Conservation (phyloP, 805 yeast genomes). For the Suhomyces sp. region DNA sequence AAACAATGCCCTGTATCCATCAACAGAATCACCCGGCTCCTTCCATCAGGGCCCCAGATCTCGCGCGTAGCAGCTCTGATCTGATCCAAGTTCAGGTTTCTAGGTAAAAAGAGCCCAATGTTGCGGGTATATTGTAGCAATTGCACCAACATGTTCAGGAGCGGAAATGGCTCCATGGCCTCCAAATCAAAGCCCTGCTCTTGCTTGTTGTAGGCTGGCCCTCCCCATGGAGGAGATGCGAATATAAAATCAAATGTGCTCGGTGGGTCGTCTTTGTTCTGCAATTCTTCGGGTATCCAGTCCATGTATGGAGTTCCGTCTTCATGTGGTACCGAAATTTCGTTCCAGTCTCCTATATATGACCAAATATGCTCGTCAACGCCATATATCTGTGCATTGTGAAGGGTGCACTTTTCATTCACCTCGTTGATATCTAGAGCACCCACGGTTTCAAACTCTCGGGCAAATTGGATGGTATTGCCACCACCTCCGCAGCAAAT, state of each 20-base stretch:
- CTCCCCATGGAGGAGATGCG: slow-evolving; percentile 91
- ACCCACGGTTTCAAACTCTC: slow-evolving; percentile 50
- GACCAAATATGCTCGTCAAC: slow-evolving; percentile 51
- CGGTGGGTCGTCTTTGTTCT: slow-evolving; percentile 10
- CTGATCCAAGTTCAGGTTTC: slow-evolving; percentile 54
- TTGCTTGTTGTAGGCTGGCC: slow-evolving; percentile 53
- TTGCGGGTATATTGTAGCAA: slow-evolving; percentile 41
- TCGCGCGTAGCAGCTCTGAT: slow-evolving; percentile 44
- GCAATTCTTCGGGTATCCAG: slow-evolving; percentile 33
- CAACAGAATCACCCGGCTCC: slow-evolving; percentile 46
- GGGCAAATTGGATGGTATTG: slow-evolving; percentile 73
- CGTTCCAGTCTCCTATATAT: slow-evolving; percentile 49
- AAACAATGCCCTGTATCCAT: slow-evolving; percentile 42
- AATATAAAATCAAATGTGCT: slow-evolving; percentile 52
- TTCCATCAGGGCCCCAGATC: slow-evolving; percentile 42
- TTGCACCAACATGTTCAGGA: slow-evolving; percentile 44
- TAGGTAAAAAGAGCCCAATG: slow-evolving; percentile 62
- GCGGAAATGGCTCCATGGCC: slow-evolving; percentile 43
- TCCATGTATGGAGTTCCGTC: slow-evolving; percentile 13
- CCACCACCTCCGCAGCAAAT: slow-evolving; percentile 90
- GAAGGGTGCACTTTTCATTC: slow-evolving; percentile 62
- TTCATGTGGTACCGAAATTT: slow-evolving; percentile 20
- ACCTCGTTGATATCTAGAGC: slow-evolving; percentile 61
- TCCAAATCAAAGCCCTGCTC: slow-evolving; percentile 44
- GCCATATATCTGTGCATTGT: slow-evolving; percentile 65